Percentiles rank a stretch among this genome's conserved stretches.
Evolutionary conservation across 768 basidiomycete species (phyloP).

Genomic region (Boletus insuetus): DNA sequence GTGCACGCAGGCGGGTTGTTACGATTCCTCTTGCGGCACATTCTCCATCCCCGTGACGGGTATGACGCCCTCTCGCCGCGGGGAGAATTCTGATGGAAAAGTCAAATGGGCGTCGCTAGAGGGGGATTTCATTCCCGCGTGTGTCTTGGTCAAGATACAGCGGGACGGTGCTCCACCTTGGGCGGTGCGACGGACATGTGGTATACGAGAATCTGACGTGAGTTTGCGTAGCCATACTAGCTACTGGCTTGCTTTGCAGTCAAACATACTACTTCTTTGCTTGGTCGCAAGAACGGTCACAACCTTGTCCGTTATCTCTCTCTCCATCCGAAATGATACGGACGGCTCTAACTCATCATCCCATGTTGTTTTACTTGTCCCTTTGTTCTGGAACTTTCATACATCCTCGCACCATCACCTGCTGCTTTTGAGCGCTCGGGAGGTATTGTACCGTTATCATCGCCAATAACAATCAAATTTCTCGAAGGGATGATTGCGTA

Average conservation of each 20-base stretch:
- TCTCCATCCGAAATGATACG: not conserved
- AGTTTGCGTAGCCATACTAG: too few relatives aligned
- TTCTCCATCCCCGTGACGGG: not conserved
- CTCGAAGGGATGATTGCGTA: not conserved
- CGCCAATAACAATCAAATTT: too few relatives aligned
- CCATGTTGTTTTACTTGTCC: not conserved
- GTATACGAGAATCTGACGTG: too few relatives aligned
- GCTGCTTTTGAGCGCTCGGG: not conserved
- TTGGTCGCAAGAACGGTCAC: not conserved
- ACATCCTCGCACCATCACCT: not conserved
- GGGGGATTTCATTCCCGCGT: slow-evolving; percentile 3
- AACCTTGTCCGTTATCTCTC: not conserved
- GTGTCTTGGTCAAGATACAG: not conserved
- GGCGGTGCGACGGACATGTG: too few relatives aligned
- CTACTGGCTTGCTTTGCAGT: too few relatives aligned
- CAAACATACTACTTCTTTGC: not conserved
- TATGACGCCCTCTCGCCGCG: not conserved
- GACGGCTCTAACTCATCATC: not conserved
- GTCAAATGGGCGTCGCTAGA: slow-evolving; percentile 1
- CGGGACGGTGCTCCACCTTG: not conserved
- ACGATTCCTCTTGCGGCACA: slow-evolving; percentile 7
- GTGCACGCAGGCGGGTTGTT: slow-evolving; percentile 7
- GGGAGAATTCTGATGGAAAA: not conserved
- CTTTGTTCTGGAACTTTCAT: not conserved
- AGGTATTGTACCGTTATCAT: not conserved